Evolutionary conservation across 495 filamentous ascomycete genomes (phyloP).

Genomic region (Talaromyces trachyspermus): DNA sequence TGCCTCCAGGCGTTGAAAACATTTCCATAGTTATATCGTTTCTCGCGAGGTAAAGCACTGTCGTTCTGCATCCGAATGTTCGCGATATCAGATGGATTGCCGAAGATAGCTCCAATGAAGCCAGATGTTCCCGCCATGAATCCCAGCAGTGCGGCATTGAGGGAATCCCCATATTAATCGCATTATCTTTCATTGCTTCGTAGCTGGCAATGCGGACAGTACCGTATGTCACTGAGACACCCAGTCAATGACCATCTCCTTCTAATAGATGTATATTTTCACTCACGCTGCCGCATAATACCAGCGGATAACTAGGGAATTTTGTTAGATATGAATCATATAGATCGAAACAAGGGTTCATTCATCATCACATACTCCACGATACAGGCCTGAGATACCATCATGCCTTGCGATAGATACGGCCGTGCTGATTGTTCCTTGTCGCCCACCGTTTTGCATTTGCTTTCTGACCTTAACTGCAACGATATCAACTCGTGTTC

Average conservation of each 20-base stretch:
- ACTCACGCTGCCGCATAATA: constrained; percentile 20
- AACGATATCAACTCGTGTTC: not conserved
- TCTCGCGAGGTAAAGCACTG: constrained; percentile 53
- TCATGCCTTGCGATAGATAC: constrained; percentile 24
- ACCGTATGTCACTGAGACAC: constrained; percentile 30
- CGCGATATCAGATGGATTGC: constrained; percentile 80
- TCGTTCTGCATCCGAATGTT: constrained; percentile 96
- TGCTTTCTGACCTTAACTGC: constrained; percentile 31
- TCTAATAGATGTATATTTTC: not conserved
- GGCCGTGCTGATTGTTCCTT: constrained; percentile 25
- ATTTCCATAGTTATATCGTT: constrained; percentile 72
- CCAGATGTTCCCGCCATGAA: constrained; percentile 68
- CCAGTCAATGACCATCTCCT: not conserved
- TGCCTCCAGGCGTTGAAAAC: constrained; percentile 74
- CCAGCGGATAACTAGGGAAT: constrained; percentile 18
- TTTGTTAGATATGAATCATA: not conserved
- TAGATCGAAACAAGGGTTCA: not conserved
- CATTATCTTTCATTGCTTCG: constrained; percentile 65
- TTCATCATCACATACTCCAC: constrained; percentile 20
- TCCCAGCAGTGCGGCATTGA: constrained; percentile 56
- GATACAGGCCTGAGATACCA: constrained; percentile 24
- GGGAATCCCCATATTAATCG: constrained; percentile 37
- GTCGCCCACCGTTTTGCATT: constrained; percentile 18
- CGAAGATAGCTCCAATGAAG: constrained; percentile 72
- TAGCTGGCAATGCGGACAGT: constrained; percentile 36